Evolutionary conservation across 805 yeast species (phyloP).

Genomic region (Yamadazyma kitorensis): DNA sequence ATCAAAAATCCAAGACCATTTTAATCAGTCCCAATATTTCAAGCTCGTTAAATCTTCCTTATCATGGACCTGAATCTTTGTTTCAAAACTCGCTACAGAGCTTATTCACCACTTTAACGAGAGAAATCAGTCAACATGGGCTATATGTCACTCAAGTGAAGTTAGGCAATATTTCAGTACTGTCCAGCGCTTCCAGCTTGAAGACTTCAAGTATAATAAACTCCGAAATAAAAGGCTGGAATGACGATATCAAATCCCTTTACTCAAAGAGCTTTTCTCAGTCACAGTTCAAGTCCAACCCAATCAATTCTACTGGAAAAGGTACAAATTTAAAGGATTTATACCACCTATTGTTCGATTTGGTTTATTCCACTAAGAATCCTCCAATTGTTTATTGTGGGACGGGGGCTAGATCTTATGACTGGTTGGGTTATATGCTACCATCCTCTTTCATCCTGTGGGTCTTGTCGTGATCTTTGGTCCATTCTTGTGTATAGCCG

Average conservation of each 20-base stretch:
- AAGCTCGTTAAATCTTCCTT: constrained; percentile 53
- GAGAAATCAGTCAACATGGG: constrained; percentile 36
- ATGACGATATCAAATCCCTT: constrained; percentile 29
- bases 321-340: constrained; percentile 35
- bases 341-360: constrained; percentile 39
- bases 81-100: constrained; percentile 44
- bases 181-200: constrained; percentile 17
- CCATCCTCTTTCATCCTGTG: constrained; percentile 18
- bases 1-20: constrained; percentile 48
- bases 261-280: constrained; percentile 31
- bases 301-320: constrained; percentile 25
- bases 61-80: constrained; percentile 61
- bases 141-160: constrained; percentile 38
- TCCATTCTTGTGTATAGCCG: no score
- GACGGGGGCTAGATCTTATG: constrained; percentile 40
- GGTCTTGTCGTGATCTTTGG: no score
- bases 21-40: constrained; percentile 55
- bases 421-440: constrained; percentile 26
- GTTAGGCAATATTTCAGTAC: constrained; percentile 38
- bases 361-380: constrained; percentile 22
- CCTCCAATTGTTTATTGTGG: constrained; percentile 41
- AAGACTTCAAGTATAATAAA: constrained; percentile 23
- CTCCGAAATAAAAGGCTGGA: constrained; percentile 40
- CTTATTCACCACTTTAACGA: constrained; percentile 30
- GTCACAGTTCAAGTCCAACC: constrained; percentile 28